Evolutionary conservation across 192 early-diverging fungal species (phyloP).

Genomic region (Coemansia sp.): DNA sequence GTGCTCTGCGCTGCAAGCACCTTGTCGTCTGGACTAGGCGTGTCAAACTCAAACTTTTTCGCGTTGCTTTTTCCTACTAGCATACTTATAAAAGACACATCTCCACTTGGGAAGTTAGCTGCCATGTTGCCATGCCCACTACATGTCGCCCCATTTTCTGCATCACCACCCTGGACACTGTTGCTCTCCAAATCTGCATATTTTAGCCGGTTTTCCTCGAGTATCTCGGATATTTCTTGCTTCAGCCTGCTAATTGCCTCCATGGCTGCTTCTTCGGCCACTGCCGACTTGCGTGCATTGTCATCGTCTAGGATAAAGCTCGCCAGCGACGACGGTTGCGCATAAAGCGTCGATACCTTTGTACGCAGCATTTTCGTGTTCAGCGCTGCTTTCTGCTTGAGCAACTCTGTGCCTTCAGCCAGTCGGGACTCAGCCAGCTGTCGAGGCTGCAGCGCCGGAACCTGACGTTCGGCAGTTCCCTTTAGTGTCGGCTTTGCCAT

Average conservation of each 20-base stretch:
- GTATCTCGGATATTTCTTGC: slow-evolving; percentile 16
- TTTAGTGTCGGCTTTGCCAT: slow-evolving; percentile 13
- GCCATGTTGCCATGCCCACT: background rate
- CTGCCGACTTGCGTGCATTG: background rate
- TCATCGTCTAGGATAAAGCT: slow-evolving; percentile 32
- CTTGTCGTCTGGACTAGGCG: slow-evolving; percentile 81
- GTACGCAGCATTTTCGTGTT: slow-evolving; percentile 5
- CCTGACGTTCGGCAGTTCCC: slow-evolving; percentile 33
- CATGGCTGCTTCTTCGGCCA: slow-evolving; percentile 7
- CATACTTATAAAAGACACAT: slow-evolving; percentile 39
- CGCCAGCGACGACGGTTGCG: slow-evolving; percentile 40
- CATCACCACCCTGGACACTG: too few species aligned
- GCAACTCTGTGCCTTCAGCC: background rate
- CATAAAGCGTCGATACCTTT: slow-evolving; percentile 25
- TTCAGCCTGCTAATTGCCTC: slow-evolving; percentile 6
- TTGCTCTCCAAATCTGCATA: background rate
- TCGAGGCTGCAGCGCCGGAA: slow-evolving; percentile 9
- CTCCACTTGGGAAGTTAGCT: slow-evolving; percentile 14
- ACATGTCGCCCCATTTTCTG: background rate
- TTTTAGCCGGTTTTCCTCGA: slow-evolving; percentile 16
- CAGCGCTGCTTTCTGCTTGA: slow-evolving; percentile 5
- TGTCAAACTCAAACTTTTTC: slow-evolving; percentile 64
- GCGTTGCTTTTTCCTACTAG: slow-evolving; percentile 18
- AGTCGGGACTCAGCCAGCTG: background rate
- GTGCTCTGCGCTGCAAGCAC: slow-evolving; percentile 62